Percentiles rank a stretch among this genome's conserved stretches.
Conservation (phyloP, 78 protist genomes). For the Dictyostelium citrinum region DNA sequence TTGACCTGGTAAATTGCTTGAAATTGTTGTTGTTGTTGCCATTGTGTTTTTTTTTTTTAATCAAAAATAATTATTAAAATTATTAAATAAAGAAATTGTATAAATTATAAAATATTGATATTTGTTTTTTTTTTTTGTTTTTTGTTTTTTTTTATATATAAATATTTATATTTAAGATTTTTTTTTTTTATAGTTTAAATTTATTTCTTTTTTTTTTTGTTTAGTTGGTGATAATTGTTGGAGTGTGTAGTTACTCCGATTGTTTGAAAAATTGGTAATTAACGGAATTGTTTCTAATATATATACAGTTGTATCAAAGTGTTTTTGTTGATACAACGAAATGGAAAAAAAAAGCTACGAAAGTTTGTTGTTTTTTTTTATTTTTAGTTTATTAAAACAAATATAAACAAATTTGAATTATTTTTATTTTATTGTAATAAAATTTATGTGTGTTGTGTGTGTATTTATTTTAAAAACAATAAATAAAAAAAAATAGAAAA, state of each 20-base stretch:
- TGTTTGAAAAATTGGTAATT: not conserved
- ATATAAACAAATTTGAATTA: not conserved
- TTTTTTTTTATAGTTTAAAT: not conserved
- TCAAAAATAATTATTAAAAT: no score
- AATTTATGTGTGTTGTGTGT: not conserved
- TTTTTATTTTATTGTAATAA: not conserved
- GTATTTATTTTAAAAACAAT: not conserved
- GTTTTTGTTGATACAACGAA: not conserved
- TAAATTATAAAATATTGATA: not conserved
- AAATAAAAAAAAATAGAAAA: not conserved
- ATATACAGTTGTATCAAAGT: not conserved
- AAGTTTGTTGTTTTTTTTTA: not conserved
- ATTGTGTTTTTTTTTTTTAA: not conserved
- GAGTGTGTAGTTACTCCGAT: constrained; percentile 2
- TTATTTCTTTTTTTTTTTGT: not conserved
- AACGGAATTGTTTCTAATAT: not conserved
- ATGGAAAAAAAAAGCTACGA: no score
- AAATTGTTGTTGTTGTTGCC: not conserved
- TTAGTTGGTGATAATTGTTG: not conserved
- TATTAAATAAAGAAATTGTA: no score
- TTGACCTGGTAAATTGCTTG: not conserved
- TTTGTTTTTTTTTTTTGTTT: not conserved
- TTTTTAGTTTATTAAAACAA: not conserved
- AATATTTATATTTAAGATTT: not conserved
- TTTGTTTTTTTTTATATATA: not conserved